Percentiles rank a stretch among this genome's conserved stretches.
These are phyloP conservation scores for Akanthomyces dipterigenus DNA, from an alignment of 2,329 filamentous ascomycete species.

Conservation along the genomic window DNA sequence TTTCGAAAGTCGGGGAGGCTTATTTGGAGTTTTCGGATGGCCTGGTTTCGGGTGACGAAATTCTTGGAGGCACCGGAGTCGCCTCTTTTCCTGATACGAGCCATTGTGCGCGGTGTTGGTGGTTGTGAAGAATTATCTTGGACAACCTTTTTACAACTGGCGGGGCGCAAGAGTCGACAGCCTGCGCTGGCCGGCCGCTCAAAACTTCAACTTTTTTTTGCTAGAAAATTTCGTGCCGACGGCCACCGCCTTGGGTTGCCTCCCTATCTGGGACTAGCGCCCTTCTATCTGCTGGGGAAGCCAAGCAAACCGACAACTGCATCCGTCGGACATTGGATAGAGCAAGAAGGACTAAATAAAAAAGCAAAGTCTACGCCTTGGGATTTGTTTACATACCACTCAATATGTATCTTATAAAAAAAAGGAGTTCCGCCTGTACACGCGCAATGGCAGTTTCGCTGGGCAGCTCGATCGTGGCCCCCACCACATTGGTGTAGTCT, in stretches of 20 bases:
- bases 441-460: not conserved
- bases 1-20: conserved; percentile 95
- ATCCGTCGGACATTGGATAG: not conserved
- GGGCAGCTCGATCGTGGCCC: not conserved
- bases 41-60: conserved; percentile 95
- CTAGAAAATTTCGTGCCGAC: conserved; percentile 12
- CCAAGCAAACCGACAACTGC: not conserved
- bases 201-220: conserved; percentile 15
- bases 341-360: not conserved
- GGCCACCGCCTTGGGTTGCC: not conserved
- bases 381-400: no score
- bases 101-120: conserved; percentile 42
- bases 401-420: no score
- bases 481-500: not conserved
- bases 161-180: conserved; percentile 24
- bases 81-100: conserved; percentile 85
- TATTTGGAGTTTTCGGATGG: conserved; percentile 95
- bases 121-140: conserved; percentile 8
- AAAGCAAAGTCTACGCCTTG: not conserved
- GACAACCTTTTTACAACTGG: conserved; percentile 16
- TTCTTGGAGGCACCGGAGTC: conserved; percentile 91
- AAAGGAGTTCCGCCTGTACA: not conserved
- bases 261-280: conserved; percentile 8
- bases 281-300: not conserved
- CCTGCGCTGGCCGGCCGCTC: conserved; percentile 15